Base-by-base conservation (phyloP, 1,139 yeast genomes). In the Saccharomyces pastorianus region DNA sequence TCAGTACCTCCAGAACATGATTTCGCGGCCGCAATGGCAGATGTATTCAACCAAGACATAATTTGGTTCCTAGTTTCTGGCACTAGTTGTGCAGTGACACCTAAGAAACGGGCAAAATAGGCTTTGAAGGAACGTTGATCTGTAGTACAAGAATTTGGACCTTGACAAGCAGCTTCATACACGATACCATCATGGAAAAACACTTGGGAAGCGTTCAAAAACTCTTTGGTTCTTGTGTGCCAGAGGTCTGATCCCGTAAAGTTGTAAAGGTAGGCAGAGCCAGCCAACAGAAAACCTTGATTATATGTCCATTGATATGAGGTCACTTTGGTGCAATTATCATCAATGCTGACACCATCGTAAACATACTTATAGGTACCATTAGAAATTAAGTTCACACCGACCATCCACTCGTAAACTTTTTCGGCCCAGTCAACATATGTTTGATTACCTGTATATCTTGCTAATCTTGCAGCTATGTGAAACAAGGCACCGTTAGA, bases 81-180 rank as follows among this genome's bases (percentile, higher is more conserved):
- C 0, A 81, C 84, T 71, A 90, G 70, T 32, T 79, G 76, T 1
- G 95, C 85, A 0, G 96, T 86, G 53, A 83, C 75, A 28, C 89
- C 91, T 60, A 90, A 71, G 66, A 86, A 84, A 64, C 96, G 76
- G 2, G 93, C 72, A 62, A 87, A 82, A 61, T 86, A 86, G 2
- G 93, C 95, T 66, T 88, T 85, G 77, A 91, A 91, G 6, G 95
- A 82, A 63, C 96, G 79, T 75, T 91, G 96, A 76, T 91, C 97
- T 55, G 82, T 86, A 72, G 88, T 83, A 76, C 98, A 91, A 52
- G 74, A 73, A 23, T 72, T 73, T 2, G 76, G 66, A 17, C 76
- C 75, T 71, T 86, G 93, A 71, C 98, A 91, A 2, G 96, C 88
- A 44, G 82, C 82, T 71, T 91, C 98, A 62, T 77, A 84, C 84